Evolutionary conservation across 257 asterid species (phyloP), one percentile per base, ranked within the genome.

Genomic region (Thymus quinquecostatus): DNA sequence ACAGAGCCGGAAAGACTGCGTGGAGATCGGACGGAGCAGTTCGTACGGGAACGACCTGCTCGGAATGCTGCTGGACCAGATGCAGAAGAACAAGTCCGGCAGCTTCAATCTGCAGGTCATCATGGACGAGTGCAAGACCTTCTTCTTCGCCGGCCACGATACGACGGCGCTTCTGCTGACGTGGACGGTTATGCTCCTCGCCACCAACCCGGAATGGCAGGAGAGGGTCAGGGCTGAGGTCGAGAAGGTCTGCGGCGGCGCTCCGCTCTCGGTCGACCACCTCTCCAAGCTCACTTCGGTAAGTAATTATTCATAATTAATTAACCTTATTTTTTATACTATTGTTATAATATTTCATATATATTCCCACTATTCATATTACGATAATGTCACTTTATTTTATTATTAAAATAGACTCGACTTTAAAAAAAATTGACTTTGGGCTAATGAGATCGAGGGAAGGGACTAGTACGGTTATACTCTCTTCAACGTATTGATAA

Each of bases 101-200:
- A 82, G 90, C 78, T 41, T 92, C 58, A 88, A 87, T 59, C 12
- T 95, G 9, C 97, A 92, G 77, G 41, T 95, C 0, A 95, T 95
- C 1, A 92, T 95, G 98, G 99, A 95, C 55, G 99, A 95, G 66
- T 88, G 96, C 87, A 95, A 95, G 64, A 95, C 99, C 0, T 91
- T 95, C 79, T 95, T 95, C 78, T 95, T 95, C 62, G 97, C 99
- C 8, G 99, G 99, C 5, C 98, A 94, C 69, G 99, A 94, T 1
- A 92, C 98, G 5, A 94, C 99, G 0, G 93, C 99, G 1, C 82
- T 94, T 1, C 77, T 89, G 79, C 95, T 94, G 10, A 92, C 96
- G 0, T 94, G 99, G 99, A 94, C 99, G 5, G 60, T 78, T n/a
- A 91, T 94, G 99, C 81, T 94, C 0, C 86, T 94, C 0, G 98